Evolutionary conservation across 495 filamentous ascomycete genomes (phyloP), one percentile per base, ranked within the genome.

Genomic region (Schizothecium vesticola): DNA sequence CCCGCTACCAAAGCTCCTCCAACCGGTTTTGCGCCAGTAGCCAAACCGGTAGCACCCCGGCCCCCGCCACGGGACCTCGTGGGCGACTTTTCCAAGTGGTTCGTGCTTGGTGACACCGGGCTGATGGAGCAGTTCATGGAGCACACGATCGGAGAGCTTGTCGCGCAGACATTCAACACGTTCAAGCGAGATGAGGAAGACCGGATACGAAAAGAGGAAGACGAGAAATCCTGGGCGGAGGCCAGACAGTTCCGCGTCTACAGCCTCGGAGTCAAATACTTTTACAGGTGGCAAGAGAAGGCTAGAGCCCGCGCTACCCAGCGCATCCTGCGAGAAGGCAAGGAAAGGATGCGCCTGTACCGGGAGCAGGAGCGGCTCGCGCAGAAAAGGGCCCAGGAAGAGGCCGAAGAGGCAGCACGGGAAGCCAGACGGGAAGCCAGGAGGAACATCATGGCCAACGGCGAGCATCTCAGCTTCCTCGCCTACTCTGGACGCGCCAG

Each of bases 261-360:
- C 56, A 80, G 75, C 13, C 73, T 87, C 28, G 68, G 71, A 13
- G 75, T 81, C 29, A 85, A 82, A 59, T 87, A 77, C 72, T 82
- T 82, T 29, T 80, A 82, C 60, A 70, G 74, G 12, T 87, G 85
- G 85, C 78, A 79, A 60, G 70, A 82, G 26, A 72, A 68, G 25
- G 80, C 81, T 12, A 72, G 80, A 3, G 57, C 62, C 1, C 72
- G 70, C 9, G 70, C 72, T 26, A 71, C 69, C 25, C 74, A 71
- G 23, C 72, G 74, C 13, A 79, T 81, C 59, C 80, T 80, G 8
- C 76, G 63, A 67, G 78, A 71, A 62, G 69, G 75, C 55, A 75
- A 76, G 51, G 70, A 77, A 55, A 73, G 71, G 26, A 74, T 75
- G 72, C 69, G 72, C 24, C 58, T 56, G 1, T 76, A 75, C 69